Evolutionary conservation across 2,329 filamentous ascomycete species (phyloP).

Genomic region (Stagonosporopsis vannaccii): DNA sequence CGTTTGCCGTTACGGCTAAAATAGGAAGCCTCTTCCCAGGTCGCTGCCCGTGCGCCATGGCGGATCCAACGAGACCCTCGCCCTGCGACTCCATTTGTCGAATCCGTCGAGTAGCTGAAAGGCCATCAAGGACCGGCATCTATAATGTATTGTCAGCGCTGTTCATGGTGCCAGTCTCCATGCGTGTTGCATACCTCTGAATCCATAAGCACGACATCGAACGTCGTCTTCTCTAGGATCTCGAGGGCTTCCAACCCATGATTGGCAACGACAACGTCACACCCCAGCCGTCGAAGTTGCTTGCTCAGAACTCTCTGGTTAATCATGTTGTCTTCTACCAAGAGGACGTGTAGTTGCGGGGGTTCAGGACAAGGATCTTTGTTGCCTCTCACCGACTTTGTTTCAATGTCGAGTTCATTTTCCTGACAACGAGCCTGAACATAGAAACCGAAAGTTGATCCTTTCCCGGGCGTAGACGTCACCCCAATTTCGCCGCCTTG

Average conservation of each 20-base stretch:
- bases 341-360: constrained; percentile 33
- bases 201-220: constrained; percentile 55
- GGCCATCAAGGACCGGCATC: constrained; percentile 39
- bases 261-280: constrained; percentile 40
- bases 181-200: constrained; percentile 43
- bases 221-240: constrained; percentile 33
- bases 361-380: neutral
- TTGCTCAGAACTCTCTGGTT: constrained; percentile 47
- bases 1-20: constrained; percentile 40
- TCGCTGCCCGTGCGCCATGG: constrained; percentile 32
- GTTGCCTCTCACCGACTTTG: neutral
- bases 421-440: constrained; percentile 22
- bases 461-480: constrained; percentile 13
- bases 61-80: constrained; percentile 4
- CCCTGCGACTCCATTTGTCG: constrained; percentile 16
- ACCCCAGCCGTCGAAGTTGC: constrained; percentile 43
- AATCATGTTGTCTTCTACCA: constrained; percentile 51
- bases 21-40: constrained; percentile 22
- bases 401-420: neutral
- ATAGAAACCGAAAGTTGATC: constrained; percentile 36
- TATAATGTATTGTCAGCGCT: constrained; percentile 19
- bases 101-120: constrained; percentile 31
- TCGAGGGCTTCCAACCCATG: constrained; percentile 48
- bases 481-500: constrained; percentile 36
- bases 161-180: neutral